Evolutionary conservation across 345 rosid genomes (phyloP).

Genomic region (Camelina sativa): DNA sequence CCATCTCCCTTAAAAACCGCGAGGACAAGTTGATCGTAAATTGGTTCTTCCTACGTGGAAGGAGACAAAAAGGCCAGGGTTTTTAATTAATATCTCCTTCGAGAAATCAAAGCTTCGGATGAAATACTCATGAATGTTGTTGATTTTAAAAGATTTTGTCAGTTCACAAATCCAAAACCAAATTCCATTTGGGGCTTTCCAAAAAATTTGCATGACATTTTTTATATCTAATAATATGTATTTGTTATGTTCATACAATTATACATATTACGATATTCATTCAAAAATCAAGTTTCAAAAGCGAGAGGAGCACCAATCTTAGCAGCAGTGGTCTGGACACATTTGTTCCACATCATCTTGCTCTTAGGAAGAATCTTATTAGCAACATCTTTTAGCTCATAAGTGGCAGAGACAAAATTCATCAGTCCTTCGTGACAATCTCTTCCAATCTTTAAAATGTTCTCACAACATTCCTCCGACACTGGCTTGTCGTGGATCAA

Average conservation of each 20-base stretch:
- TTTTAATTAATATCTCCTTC: neutral
- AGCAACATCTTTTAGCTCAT: constrained; percentile 25
- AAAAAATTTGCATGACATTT: too few relatives aligned
- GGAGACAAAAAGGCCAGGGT: neutral
- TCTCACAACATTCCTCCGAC: constrained; percentile 1
- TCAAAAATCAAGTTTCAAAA: constrained; percentile 26
- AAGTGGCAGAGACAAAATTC: constrained; percentile 16
- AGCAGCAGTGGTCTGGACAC: constrained; percentile 21
- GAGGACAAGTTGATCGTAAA: neutral
- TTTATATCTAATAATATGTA: too few relatives aligned
- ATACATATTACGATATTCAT: neutral
- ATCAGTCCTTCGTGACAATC: constrained; percentile 31
- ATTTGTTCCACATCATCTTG: constrained; percentile 31
- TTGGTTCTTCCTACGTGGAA: neutral
- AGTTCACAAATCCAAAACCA: too few relatives aligned
- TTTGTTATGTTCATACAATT: too few relatives aligned
- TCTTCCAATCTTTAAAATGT: constrained; percentile 25
- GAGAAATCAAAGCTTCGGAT: neutral
- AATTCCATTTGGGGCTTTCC: too few relatives aligned
- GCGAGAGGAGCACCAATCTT: constrained; percentile 27
- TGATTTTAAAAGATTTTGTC: too few relatives aligned
- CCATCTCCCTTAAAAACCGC: neutral
- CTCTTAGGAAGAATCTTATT: constrained; percentile 20
- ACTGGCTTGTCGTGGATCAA: constrained; percentile 13
- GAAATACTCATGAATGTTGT: too few relatives aligned